Conservation (phyloP, 2,329 filamentous ascomycete genomes). For the Mycosphaerella arachidis region DNA sequence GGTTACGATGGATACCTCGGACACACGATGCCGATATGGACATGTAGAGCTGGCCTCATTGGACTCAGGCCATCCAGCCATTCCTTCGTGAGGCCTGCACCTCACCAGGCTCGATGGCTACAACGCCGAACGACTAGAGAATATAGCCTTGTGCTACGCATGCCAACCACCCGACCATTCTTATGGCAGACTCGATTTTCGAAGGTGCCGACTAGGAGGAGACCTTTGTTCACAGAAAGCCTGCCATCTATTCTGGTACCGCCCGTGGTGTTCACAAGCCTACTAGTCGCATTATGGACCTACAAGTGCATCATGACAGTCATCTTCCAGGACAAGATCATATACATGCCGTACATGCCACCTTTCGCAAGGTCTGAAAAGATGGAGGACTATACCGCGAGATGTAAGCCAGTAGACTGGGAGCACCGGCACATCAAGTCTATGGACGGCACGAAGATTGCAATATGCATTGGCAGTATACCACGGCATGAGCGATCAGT, state of each 20-base stretch:
- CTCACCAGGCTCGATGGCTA: not conserved
- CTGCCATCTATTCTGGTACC: conserved; percentile 54
- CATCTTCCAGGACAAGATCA: conserved; percentile 73
- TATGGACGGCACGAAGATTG: conserved; percentile 61
- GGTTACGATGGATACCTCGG: not conserved
- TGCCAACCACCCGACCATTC: not conserved
- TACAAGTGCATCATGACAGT: conserved; percentile 69
- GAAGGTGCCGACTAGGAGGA: not conserved
- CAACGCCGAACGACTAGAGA: not conserved
- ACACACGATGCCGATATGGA: not conserved
- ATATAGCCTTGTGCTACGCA: not conserved
- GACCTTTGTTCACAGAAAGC: conserved; percentile 24
- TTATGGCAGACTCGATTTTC: not conserved
- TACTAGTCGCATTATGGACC: conserved; percentile 60
- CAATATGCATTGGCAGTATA: conserved; percentile 50
- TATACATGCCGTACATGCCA: conserved; percentile 73
- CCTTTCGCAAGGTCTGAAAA: conserved; percentile 64
- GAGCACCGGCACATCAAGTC: conserved; percentile 57
- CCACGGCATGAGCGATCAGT: not conserved
- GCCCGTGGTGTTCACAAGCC: conserved; percentile 61
- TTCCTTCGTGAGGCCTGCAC: not conserved
- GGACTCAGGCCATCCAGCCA: not conserved
- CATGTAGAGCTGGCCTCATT: not conserved
- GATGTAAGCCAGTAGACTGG: conserved; percentile 63
- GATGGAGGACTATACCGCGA: conserved; percentile 58